Evolutionary conservation across 768 basidiomycete species (phyloP).

Genomic region (Russula sp.): DNA sequence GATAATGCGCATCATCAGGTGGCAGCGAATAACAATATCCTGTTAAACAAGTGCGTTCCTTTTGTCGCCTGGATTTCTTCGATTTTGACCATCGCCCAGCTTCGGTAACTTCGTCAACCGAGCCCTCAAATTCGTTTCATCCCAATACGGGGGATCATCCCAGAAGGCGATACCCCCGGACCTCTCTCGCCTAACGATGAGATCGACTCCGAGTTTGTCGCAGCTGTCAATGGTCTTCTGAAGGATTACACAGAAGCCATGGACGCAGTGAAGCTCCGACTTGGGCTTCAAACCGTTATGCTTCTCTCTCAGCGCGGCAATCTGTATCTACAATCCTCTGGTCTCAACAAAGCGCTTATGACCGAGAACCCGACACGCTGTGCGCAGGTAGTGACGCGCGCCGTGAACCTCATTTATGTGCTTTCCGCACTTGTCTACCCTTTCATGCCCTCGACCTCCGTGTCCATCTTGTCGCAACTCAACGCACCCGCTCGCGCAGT

Average conservation of each 20-base stretch:
- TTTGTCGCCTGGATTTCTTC: not conserved
- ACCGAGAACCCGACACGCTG: slow-evolving; percentile 77
- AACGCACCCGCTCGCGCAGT: slow-evolving; percentile 85
- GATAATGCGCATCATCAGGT: slow-evolving; percentile 51
- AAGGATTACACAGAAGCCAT: slow-evolving; percentile 81
- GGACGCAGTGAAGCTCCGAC: slow-evolving; percentile 88
- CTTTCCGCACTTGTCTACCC: slow-evolving; percentile 85
- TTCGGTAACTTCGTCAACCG: slow-evolving; percentile 99
- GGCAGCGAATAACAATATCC: slow-evolving; percentile 85
- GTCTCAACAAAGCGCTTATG: slow-evolving; percentile 87
- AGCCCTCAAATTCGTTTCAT: slow-evolving; percentile 84
- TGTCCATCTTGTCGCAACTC: slow-evolving; percentile 77
- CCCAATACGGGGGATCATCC: slow-evolving; percentile 79
- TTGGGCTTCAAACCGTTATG: slow-evolving; percentile 88
- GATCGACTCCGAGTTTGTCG: slow-evolving; percentile 70
- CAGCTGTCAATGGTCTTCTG: slow-evolving; percentile 74
- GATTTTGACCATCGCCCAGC: slow-evolving; percentile 40
- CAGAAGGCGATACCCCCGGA: slow-evolving; percentile 74
- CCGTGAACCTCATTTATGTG: slow-evolving; percentile 89
- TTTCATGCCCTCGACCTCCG: slow-evolving; percentile 92
- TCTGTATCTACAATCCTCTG: slow-evolving; percentile 88
- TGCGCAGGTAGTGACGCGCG: slow-evolving; percentile 84
- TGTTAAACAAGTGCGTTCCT: slow-evolving; percentile 77
- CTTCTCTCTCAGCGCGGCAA: slow-evolving; percentile 85
- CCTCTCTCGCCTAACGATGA: slow-evolving; percentile 65